Base-by-base conservation (phyloP, 352 stramenopile genomes). In the Pseudoperonospora humuli region DNA sequence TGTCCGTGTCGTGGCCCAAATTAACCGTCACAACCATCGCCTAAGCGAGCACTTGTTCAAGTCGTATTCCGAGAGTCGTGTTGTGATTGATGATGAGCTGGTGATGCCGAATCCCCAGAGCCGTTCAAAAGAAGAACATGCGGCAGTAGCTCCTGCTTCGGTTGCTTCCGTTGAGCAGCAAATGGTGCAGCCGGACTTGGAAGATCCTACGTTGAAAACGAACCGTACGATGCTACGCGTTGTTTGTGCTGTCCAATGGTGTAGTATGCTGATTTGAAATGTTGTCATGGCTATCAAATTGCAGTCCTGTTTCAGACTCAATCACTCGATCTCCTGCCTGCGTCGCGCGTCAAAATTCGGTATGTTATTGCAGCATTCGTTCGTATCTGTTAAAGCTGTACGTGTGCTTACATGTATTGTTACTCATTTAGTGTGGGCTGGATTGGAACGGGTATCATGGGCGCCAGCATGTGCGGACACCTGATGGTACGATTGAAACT, bases 401-500 rank as follows among this genome's bases (percentile, higher is more conserved):
- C n/a, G n/a, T n/a, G n/a, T n/a, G n/a, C 21, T 11, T 13, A 18
- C 7, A 13, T 43, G 14, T n/a, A 11, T 34, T 25, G 10, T 45
- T 15, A 20, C 23, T 29, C 45, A 15, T 33, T 20, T 31, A 84
- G 79, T 40, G 67, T 95, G 7, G 85, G 85, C 23, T 95, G 83
- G 80, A 80, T 95, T 18, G 85, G 83, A 47, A 82, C 64, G 1
- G 83, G 83, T 4, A 89, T 94, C 45, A 95, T 95, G 84, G 84
- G 84, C 34, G 78, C 69, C 14, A 92, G 75, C 58, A 96, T 96
- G 85, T 93, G 81, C 29, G 50, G 63, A 6, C 85, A 95, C 56
- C 69, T 96, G 37, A 59, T 96, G 41, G 79, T 93, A 66, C 25
- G 66, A 20, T 19, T 34, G 9, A 1, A 11, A 4, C 14, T 40